A percentile compares a stretch with the other conserved stretches of the same genome.
phyloP scores from a whole-genome alignment of 345 rosid species.

The Hevea brasiliensis region DNA sequence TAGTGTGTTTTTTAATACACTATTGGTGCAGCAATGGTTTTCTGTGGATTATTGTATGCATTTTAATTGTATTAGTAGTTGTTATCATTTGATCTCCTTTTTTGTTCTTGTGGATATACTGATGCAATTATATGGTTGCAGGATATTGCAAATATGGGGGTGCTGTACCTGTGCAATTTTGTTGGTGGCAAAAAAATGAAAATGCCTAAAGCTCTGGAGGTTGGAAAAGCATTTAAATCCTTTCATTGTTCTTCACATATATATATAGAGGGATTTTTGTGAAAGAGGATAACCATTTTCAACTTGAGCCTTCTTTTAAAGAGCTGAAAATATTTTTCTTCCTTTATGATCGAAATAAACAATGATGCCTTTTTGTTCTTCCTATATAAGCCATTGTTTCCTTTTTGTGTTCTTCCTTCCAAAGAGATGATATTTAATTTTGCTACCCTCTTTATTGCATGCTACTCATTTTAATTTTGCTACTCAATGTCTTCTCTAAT shows the following conservation, averaged over 20 bases:
- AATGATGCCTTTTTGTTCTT: neutral
- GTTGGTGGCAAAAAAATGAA: conserved; percentile 23
- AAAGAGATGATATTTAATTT: neutral
- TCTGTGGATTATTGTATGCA: neutral
- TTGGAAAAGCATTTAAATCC: neutral
- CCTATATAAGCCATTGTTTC: neutral
- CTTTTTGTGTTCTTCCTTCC: neutral
- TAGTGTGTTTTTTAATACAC: too few relatives aligned
- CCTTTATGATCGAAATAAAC: neutral
- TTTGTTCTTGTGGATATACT: neutral
- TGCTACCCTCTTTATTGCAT: neutral
- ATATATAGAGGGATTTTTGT: too few relatives aligned
- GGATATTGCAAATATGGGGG: conserved; percentile 38
- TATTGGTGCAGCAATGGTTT: neutral
- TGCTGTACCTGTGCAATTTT: conserved; percentile 32
- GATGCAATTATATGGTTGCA: conserved; percentile 13
- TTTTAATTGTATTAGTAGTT: neutral
- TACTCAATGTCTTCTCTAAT: neutral
- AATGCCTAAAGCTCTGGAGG: conserved; percentile 38
- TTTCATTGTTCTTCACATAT: neutral
- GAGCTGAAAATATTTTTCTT: neutral
- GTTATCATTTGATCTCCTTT: conserved; percentile 2
- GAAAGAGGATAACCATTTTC: too few relatives aligned
- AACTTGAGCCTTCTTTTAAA: too few relatives aligned
- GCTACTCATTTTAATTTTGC: neutral